Conservation (phyloP, 768 basidiomycete genomes). For the Pleurotus tuber-regium region DNA sequence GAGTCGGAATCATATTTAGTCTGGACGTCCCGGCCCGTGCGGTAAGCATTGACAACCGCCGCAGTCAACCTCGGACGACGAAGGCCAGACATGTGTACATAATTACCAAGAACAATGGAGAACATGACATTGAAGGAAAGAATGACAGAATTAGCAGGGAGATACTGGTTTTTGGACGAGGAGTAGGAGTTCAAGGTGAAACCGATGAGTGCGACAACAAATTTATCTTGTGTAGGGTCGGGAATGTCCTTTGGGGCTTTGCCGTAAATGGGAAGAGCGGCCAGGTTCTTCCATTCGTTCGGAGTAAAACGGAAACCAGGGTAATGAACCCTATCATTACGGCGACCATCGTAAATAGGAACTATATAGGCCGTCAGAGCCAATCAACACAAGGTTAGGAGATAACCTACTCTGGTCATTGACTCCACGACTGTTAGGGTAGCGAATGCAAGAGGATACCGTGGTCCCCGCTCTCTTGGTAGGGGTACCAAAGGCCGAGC, state of each 20-base stretch:
- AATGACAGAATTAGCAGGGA: no score
- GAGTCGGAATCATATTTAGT: background rate
- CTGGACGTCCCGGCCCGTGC: background rate
- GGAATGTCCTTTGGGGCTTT: background rate
- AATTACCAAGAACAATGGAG: no score
- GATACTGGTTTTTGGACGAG: no score
- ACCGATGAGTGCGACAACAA: no score
- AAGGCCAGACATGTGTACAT: background rate
- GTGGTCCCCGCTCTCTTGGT: background rate
- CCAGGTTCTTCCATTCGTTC: background rate
- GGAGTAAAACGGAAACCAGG: background rate
- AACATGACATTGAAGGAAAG: no score
- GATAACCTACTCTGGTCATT: background rate
- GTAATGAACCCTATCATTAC: background rate
- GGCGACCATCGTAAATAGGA: background rate
- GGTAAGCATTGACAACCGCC: background rate
- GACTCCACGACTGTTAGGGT: background rate
- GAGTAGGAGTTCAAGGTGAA: no score
- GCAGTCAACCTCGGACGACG: background rate
- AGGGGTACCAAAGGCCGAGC: background rate
- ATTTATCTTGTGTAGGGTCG: background rate
- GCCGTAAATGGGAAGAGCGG: background rate
- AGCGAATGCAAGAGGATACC: background rate
- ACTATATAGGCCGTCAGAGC: background rate
- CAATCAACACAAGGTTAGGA: background rate